Conservation (phyloP, 495 filamentous ascomycete genomes). For the Thermochaetoides thermophila region DNA sequence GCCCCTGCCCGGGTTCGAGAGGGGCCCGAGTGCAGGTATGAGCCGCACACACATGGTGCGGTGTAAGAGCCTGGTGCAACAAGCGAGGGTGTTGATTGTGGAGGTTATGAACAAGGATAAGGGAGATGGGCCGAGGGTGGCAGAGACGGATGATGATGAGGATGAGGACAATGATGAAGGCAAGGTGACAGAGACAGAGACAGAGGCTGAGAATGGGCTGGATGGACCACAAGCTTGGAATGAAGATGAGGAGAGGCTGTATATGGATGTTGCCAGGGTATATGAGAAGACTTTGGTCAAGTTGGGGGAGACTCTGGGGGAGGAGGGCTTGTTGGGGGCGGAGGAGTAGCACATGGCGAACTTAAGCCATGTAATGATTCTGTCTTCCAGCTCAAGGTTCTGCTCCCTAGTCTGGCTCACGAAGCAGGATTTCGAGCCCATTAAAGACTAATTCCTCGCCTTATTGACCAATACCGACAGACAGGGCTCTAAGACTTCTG, state of each 20-base stretch:
- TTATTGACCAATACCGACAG: no score
- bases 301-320: slow-evolving; percentile 42
- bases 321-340: background rate
- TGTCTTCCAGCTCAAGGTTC: no score
- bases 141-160: slow-evolving; percentile 25
- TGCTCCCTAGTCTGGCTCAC: no score
- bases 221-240: slow-evolving; percentile 9
- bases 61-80: slow-evolving; percentile 60
- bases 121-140: slow-evolving; percentile 24
- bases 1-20: slow-evolving; percentile 50
- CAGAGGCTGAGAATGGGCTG: slow-evolving; percentile 6
- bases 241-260: slow-evolving; percentile 25
- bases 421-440: no score
- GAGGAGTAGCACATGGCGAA: no score
- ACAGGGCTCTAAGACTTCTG: no score
- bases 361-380: no score
- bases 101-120: slow-evolving; percentile 40
- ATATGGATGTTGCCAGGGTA: slow-evolving; percentile 56
- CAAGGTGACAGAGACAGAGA: slow-evolving; percentile 10
- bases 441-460: no score
- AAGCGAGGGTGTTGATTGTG: slow-evolving; percentile 49
- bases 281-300: slow-evolving; percentile 67
- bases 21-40: slow-evolving; percentile 32
- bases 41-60: slow-evolving; percentile 71
- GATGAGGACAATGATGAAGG: slow-evolving; percentile 12